Base-by-base conservation (phyloP, 1,284 basidiomycete genomes). In the Heterobasidion irregulare region DNA sequence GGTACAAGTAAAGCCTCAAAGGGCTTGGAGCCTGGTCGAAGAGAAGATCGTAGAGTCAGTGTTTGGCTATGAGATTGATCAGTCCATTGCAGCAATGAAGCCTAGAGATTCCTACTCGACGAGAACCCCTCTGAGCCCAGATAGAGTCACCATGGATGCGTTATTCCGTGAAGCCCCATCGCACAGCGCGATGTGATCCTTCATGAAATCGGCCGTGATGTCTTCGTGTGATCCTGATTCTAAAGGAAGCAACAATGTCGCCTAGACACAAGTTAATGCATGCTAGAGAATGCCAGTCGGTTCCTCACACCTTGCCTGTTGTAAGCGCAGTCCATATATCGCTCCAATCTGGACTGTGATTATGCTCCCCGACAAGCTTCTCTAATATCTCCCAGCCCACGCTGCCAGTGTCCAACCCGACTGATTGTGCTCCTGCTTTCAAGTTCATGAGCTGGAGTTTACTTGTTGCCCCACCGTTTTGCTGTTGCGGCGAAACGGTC, bases 381-480 rank as follows among this genome's bases (percentile, higher is more conserved):
- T 95, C 92, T 49, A 94, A 73, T 51, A 95, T 90, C 16, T 82
- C 82, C 90, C 90, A 93, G 1, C 92, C 92, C 47, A 90, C 70
- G 56, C 82, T 86, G 18, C 76, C 78, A 26, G 78, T 77, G 56
- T 84, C 86, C 48, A 92, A 70, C 0, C 90, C 90, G 16, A 90
- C 77, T 56, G 74, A 74, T 68, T 94, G 92, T 1, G 84, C 86
- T 2, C 85, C 84, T 1, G 89, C 83, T 69, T 90, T 93, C 56
- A 94, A 72, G 64, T 85, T 87, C 71, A 91, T 86, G 16, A 91
- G 70, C 65, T 93, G 89, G 6, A 92, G 69, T 64, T 82, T 83
- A 59, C 75, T 82, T 8, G 84, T 80, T 3, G 83, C 85, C 64
- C 81, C 80, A 19, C 78, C 79, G 53, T 69, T 64, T 32, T 63